Percentiles rank a stretch among this genome's conserved stretches.
phyloP scores from a whole-genome alignment of 139 green algal species.

The Gonium pectorale region DNA sequence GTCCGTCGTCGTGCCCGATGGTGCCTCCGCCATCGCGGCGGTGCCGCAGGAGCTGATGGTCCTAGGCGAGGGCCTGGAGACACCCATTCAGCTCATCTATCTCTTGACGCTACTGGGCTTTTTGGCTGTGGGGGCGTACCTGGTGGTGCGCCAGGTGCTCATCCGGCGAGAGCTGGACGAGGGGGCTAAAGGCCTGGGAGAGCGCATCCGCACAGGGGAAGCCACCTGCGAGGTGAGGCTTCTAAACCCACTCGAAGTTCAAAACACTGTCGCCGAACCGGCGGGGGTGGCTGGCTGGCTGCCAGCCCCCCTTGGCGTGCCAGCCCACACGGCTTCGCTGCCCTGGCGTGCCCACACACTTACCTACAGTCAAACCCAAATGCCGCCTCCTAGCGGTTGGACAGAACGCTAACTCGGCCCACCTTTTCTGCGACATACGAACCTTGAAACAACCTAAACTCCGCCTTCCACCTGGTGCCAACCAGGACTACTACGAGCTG shows the following conservation, averaged over 20 bases:
- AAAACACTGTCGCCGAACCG: too few relatives aligned
- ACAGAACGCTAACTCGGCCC: too few relatives aligned
- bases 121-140: constrained; percentile 87
- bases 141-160: constrained; percentile 96
- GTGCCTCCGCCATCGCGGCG: not conserved
- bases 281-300: too few relatives aligned
- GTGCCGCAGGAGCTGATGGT: constrained; percentile 37
- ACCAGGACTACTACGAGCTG: constrained; percentile 97
- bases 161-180: constrained; percentile 96
- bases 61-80: constrained; percentile 86
- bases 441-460: too few relatives aligned
- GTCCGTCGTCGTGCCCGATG: constrained; percentile 9
- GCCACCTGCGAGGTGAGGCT: constrained; percentile 82
- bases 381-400: too few relatives aligned
- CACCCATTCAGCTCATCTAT: constrained; percentile 93
- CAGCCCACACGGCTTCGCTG: too few relatives aligned
- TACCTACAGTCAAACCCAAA: too few relatives aligned
- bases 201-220: constrained; percentile 88
- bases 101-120: constrained; percentile 90
- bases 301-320: too few relatives aligned
- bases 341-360: too few relatives aligned
- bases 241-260: too few relatives aligned
- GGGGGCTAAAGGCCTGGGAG: constrained; percentile 94
- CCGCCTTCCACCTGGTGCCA: not conserved
- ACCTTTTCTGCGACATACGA: too few relatives aligned